phyloP scores from a whole-genome alignment of 2,329 filamentous ascomycete species.

The Trichoderma koningii region DNA sequence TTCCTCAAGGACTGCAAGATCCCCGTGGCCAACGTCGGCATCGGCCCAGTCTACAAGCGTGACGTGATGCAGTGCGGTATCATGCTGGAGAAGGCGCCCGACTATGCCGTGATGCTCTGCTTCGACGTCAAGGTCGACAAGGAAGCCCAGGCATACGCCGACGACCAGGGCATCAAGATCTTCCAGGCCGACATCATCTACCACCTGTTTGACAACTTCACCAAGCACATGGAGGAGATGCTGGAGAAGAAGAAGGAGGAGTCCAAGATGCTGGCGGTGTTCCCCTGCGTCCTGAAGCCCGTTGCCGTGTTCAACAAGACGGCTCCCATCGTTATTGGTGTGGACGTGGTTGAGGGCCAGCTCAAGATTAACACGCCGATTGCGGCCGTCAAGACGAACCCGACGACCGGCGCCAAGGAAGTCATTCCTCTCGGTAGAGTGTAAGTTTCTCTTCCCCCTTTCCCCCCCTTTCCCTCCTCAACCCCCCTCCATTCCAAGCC shows the following conservation, averaged over 20 bases:
- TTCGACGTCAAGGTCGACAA: conserved; percentile 99
- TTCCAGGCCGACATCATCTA: conserved; percentile 99
- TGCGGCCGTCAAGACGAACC: conserved; percentile 79
- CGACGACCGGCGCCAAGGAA: conserved; percentile 78
- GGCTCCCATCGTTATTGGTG: conserved; percentile 88
- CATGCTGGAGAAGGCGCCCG: conserved; percentile 94
- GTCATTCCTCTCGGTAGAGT: conserved; percentile 86
- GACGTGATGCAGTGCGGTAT: conserved; percentile 94
- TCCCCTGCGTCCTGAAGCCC: conserved; percentile 87
- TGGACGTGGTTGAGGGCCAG: conserved; percentile 91
- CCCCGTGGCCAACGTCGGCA: conserved; percentile 94
- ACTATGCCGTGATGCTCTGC: conserved; percentile 98
- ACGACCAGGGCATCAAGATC: conserved; percentile 93
- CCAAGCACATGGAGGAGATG: conserved; percentile 86
- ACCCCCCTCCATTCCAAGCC: no score
- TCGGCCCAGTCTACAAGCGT: conserved; percentile 96
- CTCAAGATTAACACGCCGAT: conserved; percentile 87
- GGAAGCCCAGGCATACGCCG: conserved; percentile 86
- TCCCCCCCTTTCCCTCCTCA: background rate
- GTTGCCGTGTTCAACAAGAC: conserved; percentile 99
- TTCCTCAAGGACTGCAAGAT: conserved; percentile 97
- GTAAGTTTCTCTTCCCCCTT: conserved; percentile 58
- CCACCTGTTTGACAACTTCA: conserved; percentile 96
- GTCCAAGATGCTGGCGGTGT: conserved; percentile 91
- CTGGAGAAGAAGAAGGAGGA: conserved; percentile 94